These are phyloP conservation scores for Pseudogymnoascus pannorum DNA, from an alignment of 2,329 filamentous ascomycete species.

Conservation along the genomic window DNA sequence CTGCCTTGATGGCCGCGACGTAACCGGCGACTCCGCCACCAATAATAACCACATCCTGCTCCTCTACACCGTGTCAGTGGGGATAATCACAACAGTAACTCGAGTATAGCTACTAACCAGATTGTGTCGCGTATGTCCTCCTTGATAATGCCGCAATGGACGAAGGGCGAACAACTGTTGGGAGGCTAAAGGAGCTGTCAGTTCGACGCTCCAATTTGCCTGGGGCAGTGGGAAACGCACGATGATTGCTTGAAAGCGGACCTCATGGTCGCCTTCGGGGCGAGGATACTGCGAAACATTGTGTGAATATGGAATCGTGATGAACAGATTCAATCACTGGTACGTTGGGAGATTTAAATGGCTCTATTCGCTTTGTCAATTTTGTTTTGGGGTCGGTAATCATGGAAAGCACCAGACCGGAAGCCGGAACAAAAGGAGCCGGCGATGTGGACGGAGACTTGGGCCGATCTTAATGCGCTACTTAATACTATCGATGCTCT, in stretches of 20 bases:
- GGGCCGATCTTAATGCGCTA: neutral
- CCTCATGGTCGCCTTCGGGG: slow-evolving; percentile 50
- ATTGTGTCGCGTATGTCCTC: slow-evolving; percentile 49
- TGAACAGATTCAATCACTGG: neutral
- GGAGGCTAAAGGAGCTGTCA: slow-evolving; percentile 36
- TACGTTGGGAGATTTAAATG: neutral
- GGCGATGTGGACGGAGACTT: neutral
- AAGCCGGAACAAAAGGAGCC: slow-evolving; percentile 3
- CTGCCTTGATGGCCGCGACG: slow-evolving; percentile 97
- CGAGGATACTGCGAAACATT: slow-evolving; percentile 56
- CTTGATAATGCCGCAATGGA: slow-evolving; percentile 48
- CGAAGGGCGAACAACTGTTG: slow-evolving; percentile 40
- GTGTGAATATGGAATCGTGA: slow-evolving; percentile 25
- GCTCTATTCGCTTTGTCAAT: neutral
- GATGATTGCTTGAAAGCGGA: slow-evolving; percentile 47
- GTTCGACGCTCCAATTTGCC: slow-evolving; percentile 13
- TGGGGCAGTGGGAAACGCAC: slow-evolving; percentile 33
- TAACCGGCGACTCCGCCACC: slow-evolving; percentile 97
- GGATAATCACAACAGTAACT: slow-evolving; percentile 42
- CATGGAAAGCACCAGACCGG: slow-evolving; percentile 3
- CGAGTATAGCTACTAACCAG: slow-evolving; percentile 28
- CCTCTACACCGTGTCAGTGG: slow-evolving; percentile 60
- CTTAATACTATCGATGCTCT: neutral
- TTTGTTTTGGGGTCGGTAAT: slow-evolving; percentile 8
- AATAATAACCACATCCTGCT: slow-evolving; percentile 96